A percentile compares a stretch with the other conserved stretches of the same genome.
phyloP scores from a whole-genome alignment of 2,329 filamentous ascomycete genomes.

The Chaetomiaceae sp. region DNA sequence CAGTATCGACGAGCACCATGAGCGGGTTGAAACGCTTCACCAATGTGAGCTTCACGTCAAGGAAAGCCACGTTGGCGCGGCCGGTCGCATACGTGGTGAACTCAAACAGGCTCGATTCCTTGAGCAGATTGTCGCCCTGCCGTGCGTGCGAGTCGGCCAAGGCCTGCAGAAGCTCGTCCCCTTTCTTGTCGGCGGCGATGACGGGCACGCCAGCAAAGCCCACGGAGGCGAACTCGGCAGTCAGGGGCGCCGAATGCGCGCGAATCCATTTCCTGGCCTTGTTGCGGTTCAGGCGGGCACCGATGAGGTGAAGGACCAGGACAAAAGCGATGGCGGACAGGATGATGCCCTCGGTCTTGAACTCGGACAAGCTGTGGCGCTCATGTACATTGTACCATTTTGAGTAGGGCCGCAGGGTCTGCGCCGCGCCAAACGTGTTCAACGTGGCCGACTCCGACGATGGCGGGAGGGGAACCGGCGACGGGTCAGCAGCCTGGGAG shows the following conservation, averaged over 20 bases:
- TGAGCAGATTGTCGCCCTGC: slow-evolving; percentile 58
- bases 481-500: slow-evolving; percentile 68
- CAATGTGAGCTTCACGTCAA: slow-evolving; percentile 78
- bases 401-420: slow-evolving; percentile 64
- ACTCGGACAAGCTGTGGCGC: slow-evolving; percentile 77
- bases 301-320: slow-evolving; percentile 74
- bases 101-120: slow-evolving; percentile 84
- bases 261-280: slow-evolving; percentile 78
- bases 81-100: slow-evolving; percentile 86
- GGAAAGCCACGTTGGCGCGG: slow-evolving; percentile 85
- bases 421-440: slow-evolving; percentile 43
- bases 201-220: slow-evolving; percentile 64
- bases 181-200: slow-evolving; percentile 41
- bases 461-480: slow-evolving; percentile 46
- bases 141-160: slow-evolving; percentile 32
- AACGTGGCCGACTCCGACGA: slow-evolving; percentile 17
- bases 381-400: slow-evolving; percentile 98
- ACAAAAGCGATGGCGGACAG: slow-evolving; percentile 70
- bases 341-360: slow-evolving; percentile 81
- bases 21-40: slow-evolving; percentile 84
- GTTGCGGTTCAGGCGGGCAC: slow-evolving; percentile 71
- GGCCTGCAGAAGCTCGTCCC: slow-evolving; percentile 63
- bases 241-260: slow-evolving; percentile 66
- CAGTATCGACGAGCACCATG: slow-evolving; percentile 56
- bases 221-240: slow-evolving; percentile 79